These are phyloP conservation scores for Lactarius akahatsu DNA, from an alignment of 768 basidiomycete genomes.

Conservation along the genomic window DNA sequence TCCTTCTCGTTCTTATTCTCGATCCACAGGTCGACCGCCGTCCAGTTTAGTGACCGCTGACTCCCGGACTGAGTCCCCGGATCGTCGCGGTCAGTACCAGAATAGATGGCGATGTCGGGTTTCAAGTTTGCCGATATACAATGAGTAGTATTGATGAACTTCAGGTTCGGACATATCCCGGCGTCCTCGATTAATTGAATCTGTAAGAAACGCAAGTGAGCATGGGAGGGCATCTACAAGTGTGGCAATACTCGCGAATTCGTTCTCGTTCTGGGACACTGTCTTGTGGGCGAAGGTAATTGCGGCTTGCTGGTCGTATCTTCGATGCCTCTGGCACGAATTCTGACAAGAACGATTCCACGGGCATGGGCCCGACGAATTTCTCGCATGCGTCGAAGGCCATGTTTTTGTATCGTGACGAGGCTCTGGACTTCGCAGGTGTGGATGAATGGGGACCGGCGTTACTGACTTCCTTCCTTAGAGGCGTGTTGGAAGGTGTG, in stretches of 20 bases:
- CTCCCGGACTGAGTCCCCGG: too few species aligned
- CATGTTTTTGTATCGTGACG: conserved; percentile 4
- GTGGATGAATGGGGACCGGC: too few species aligned
- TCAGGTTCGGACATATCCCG: background rate
- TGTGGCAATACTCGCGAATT: background rate
- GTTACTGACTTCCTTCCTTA: too few species aligned
- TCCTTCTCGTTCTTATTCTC: too few species aligned
- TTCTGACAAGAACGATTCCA: background rate
- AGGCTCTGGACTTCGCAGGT: too few species aligned
- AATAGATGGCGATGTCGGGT: too few species aligned
- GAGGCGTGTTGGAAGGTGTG: too few species aligned
- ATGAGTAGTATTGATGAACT: background rate
- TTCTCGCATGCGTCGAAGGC: conserved; percentile 6
- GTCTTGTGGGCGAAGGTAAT: background rate
- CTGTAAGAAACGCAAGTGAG: background rate
- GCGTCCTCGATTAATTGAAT: background rate
- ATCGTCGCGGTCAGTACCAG: too few species aligned
- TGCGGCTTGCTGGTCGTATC: background rate
- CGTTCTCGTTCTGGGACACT: conserved; percentile 3
- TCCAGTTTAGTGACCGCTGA: too few species aligned
- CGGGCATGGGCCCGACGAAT: conserved; percentile 15
- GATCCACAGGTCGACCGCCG: too few species aligned
- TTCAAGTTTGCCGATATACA: too few species aligned
- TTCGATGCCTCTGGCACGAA: background rate
- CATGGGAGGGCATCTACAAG: background rate